Percentiles rank a stretch among this genome's conserved stretches.
These are phyloP conservation scores for Coemansia javaensis DNA, from an alignment of 192 early-diverging fungal species.

Conservation along the genomic window DNA sequence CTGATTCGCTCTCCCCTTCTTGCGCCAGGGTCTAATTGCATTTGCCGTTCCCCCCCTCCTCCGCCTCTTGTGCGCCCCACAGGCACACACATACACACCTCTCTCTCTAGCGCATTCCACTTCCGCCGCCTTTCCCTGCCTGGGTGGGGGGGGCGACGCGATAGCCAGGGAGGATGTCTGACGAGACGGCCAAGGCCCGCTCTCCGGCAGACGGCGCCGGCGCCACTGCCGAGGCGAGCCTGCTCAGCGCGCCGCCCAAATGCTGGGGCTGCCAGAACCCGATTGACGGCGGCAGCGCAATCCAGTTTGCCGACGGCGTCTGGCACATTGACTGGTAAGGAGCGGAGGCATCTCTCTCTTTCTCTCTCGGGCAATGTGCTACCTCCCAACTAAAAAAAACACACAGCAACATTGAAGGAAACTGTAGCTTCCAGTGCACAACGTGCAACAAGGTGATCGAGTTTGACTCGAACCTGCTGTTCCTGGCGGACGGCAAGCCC, in stretches of 20 bases:
- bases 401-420: neutral
- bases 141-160: too few relatives aligned
- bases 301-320: slow-evolving; percentile 74
- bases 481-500: slow-evolving; percentile 76
- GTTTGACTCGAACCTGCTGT: slow-evolving; percentile 69
- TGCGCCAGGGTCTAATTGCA: too few relatives aligned
- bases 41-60: too few relatives aligned
- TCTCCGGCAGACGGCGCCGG: slow-evolving; percentile 10
- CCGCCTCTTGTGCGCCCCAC: too few relatives aligned
- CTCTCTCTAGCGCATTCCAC: too few relatives aligned
- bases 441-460: slow-evolving; percentile 70
- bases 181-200: slow-evolving; percentile 1
- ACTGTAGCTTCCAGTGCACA: slow-evolving; percentile 64
- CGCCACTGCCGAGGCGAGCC: slow-evolving; percentile 8
- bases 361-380: too few relatives aligned
- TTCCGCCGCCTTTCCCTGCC: too few relatives aligned
- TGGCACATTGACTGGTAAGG: slow-evolving; percentile 79
- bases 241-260: slow-evolving; percentile 35
- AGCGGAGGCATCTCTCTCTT: neutral
- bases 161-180: too few relatives aligned
- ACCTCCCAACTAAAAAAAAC: too few relatives aligned
- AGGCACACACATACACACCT: too few relatives aligned
- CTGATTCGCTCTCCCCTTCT: too few relatives aligned
- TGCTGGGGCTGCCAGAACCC: slow-evolving; percentile 65
- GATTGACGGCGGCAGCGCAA: slow-evolving; percentile 72